A percentile compares a stretch with the other conserved stretches of the same genome.
Evolutionary conservation across 345 rosid genomes (phyloP).

Genomic region (Gossypium turneri): DNA sequence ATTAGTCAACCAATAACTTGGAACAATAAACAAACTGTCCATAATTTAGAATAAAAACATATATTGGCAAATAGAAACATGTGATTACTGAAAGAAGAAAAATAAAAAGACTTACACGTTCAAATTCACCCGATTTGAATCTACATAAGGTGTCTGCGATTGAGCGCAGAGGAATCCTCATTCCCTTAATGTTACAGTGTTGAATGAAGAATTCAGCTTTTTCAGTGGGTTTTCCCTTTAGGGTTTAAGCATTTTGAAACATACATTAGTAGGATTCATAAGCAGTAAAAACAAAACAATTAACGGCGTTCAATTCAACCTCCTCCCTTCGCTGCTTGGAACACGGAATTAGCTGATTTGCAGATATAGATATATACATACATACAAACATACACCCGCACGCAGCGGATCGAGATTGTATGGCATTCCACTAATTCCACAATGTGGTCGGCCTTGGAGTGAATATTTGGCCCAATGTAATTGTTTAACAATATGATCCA

Average conservation of each 20-base stretch:
- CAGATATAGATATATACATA: not conserved
- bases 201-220: constrained; percentile 21
- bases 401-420: not conserved
- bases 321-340: not conserved
- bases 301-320: not conserved
- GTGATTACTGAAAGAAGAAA: not conserved
- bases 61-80: not conserved
- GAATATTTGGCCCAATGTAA: not conserved
- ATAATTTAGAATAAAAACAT: not conserved
- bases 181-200: constrained; percentile 8
- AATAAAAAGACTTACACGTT: constrained; percentile 13
- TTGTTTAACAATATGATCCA: not conserved
- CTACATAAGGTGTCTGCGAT: constrained; percentile 15
- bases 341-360: not conserved
- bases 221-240: not conserved
- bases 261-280: not conserved
- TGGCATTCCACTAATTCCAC: not conserved
- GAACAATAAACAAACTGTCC: not conserved
- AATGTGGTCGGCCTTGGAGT: not conserved
- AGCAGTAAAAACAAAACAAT: not conserved
- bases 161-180: constrained; percentile 16
- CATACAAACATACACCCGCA: not conserved
- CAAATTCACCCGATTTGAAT: constrained; percentile 12
- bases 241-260: constrained; percentile 21
- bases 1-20: not conserved